Base-by-base conservation (phyloP, 202 grass and related monocot genomes). In the Carex arenaria region DNA sequence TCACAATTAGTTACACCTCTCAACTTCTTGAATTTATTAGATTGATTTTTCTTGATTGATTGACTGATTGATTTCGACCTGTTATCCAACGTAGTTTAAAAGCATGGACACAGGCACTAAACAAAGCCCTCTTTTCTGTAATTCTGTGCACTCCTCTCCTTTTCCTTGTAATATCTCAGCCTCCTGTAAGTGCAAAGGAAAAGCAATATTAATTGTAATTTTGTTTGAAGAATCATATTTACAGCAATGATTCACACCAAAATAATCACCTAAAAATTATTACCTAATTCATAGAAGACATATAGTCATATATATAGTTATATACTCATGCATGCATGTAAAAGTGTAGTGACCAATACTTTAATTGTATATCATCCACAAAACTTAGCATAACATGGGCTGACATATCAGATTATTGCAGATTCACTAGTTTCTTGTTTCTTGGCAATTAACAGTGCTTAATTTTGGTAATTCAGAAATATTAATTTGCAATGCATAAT, bases 71-170 rank as follows among this genome's bases (percentile, higher is more conserved):
- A 80, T 80, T 28, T 82, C 34, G 80, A 82, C 80, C n/a, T 54
- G 15, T 69, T 69, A 82, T 69, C 64, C 60, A 68, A 65, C 60
- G 26, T 93, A 84, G 64, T 93, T 80, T 64, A 97, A 84, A 75
- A 93, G 71, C 86, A 95, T 87, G 81, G 88, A 88, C 38, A 90
- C 80, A 4, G 93, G 93, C 84, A 93, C 76, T 86, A 95, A 89
- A 88, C 91, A 89, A 90, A 99, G 82, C 68, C 89, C 96, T 79
- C 87, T 90, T 81, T 90, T 90, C 89, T 91, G 90, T 32, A 95
- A 88, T 67, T 98, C 88, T 84, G 88, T 86, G 85, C 87, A 92
- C 80, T 87, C 85, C 23, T 90, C 70, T 84, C 86, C 71, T 53
- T 61, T 31, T 83, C 57, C 88, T 90, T 85, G 61, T 69, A 80